Base-by-base conservation (phyloP, 2,329 filamentous ascomycete genomes). In the Fusarium algeriense region DNA sequence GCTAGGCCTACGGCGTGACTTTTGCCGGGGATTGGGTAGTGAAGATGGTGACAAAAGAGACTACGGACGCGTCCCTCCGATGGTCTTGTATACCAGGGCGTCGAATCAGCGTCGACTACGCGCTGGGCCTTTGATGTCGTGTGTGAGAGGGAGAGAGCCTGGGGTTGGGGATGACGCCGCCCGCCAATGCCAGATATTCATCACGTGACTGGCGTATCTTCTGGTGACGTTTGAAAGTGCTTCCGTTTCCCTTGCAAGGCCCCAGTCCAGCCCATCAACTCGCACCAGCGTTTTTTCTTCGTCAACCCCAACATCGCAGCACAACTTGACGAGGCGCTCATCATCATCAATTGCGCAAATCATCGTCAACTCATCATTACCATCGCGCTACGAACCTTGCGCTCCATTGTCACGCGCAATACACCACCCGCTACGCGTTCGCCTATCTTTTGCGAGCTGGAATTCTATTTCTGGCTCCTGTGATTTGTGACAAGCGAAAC, bases 191-290 rank as follows among this genome's bases (percentile, higher is more conserved):
- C 62, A 67, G 67, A 69, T 71, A 63, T n/a, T 3, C 53, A 55
- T 81, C 79, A 81, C 79, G 79, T 81, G 79, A 81, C 53, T 23
- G 2, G 13, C 5, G 19, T 52, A 11, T 34, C 26, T 70, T 64
- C 71, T 67, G 73, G 79, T 81, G 79, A 81, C 79, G 79, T 81
- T 63, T 78, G 74, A 78, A 60, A 77, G 73, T 75, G 71, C 72
- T 77, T 77, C 74, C 61, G 60, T 64, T 65, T 55, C 38, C 77
- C 73, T 70, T 71, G 67, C 70, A 74, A 60, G 35, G 63, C 49
- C 32, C 64, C 55, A 44, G 34, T 50, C 55, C 37, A 74, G 71
- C 75, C 77, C 72, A 76, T 77, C 75, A 76, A 78, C 73, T 76
- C 70, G 63, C 71, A 75, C 75, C 75, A 73, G 74, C 75, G 74